A percentile compares a stretch with the other conserved stretches of the same genome.
Evolutionary conservation across 1,139 yeast species (phyloP).

Genomic region (Pichia sp.): DNA sequence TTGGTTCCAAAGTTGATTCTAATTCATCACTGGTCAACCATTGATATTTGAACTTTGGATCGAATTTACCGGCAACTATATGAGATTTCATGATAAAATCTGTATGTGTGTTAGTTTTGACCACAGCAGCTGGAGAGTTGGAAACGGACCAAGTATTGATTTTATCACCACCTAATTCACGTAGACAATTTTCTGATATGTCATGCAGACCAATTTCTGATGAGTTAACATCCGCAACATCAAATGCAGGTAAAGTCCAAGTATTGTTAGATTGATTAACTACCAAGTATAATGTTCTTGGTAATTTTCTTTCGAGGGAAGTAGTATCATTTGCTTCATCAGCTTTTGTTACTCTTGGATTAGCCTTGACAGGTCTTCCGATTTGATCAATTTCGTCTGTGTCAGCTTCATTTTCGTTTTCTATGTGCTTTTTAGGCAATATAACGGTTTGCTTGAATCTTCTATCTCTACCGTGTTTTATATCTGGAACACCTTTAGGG

Average conservation of each 20-base stretch:
- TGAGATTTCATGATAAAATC: conserved; percentile 81
- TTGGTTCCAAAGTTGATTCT: conserved; percentile 40
- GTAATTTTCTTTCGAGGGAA: conserved; percentile 71
- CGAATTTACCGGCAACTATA: conserved; percentile 78
- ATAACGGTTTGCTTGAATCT: conserved; percentile 67
- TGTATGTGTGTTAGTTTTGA: conserved; percentile 30
- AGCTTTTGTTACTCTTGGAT: conserved; percentile 69
- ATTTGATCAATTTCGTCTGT: conserved; percentile 44
- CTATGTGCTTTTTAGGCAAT: conserved; percentile 64
- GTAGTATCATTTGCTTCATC: conserved; percentile 53
- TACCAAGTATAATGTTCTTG: conserved; percentile 71
- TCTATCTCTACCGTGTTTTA: conserved; percentile 84
- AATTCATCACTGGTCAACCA: conserved; percentile 89
- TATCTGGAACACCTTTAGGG: conserved; percentile 78
- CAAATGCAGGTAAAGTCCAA: conserved; percentile 78
- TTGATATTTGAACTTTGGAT: conserved; percentile 36
- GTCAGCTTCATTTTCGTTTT: conserved; percentile 37
- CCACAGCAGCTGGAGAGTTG: conserved; percentile 73
- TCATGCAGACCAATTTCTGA: conserved; percentile 47
- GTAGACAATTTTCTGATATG: conserved; percentile 70
- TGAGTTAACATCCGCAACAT: conserved; percentile 27
- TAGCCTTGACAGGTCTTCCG: conserved; percentile 62
- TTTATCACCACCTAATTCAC: conserved; percentile 60
- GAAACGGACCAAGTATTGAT: conserved; percentile 89
- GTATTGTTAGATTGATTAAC: conserved; percentile 33